Percentiles rank a stretch among this genome's conserved stretches.
phyloP scores from a whole-genome alignment of 2,329 filamentous ascomycete genomes.

The Alternaria ethzedia region DNA sequence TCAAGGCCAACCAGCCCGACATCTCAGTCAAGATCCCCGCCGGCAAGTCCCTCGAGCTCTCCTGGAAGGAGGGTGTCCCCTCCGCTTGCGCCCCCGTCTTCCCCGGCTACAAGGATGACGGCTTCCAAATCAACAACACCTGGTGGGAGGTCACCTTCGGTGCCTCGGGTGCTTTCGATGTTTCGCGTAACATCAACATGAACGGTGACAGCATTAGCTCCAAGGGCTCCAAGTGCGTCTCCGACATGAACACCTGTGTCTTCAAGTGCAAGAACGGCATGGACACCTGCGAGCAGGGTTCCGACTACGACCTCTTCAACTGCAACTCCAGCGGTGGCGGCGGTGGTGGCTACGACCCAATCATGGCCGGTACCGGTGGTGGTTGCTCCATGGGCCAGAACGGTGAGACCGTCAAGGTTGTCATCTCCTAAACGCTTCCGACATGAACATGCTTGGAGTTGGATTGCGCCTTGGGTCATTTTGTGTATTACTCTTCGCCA shows the following conservation, averaged over 20 bases:
- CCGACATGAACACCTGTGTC: constrained; percentile 52
- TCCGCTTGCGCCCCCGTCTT: constrained; percentile 51
- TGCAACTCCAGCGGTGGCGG: constrained; percentile 38
- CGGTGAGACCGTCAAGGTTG: constrained; percentile 38
- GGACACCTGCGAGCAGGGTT: constrained; percentile 43
- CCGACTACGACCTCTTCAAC: constrained; percentile 49
- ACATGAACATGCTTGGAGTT: constrained; percentile 16
- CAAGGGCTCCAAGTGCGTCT: constrained; percentile 50
- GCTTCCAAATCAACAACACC: constrained; percentile 45
- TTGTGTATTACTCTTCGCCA: constrained; percentile 26
- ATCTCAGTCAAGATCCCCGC: constrained; percentile 51
- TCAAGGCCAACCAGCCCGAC: constrained; percentile 44
- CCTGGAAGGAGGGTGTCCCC: constrained; percentile 46
- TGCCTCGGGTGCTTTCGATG: constrained; percentile 49
- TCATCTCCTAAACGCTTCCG: constrained; percentile 22
- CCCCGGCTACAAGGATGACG: neutral
- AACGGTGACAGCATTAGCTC: constrained; percentile 49
- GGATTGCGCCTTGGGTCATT: constrained; percentile 11
- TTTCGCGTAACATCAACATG: constrained; percentile 56
- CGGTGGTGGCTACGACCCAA: constrained; percentile 37
- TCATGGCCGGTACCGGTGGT: constrained; percentile 36
- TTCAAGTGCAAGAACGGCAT: constrained; percentile 50
- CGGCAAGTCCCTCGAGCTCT: constrained; percentile 47
- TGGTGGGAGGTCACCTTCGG: constrained; percentile 55
- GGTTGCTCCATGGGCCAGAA: constrained; percentile 39